Base-by-base conservation (phyloP, 2,329 filamentous ascomycete species). In the Camillea tinctor region DNA sequence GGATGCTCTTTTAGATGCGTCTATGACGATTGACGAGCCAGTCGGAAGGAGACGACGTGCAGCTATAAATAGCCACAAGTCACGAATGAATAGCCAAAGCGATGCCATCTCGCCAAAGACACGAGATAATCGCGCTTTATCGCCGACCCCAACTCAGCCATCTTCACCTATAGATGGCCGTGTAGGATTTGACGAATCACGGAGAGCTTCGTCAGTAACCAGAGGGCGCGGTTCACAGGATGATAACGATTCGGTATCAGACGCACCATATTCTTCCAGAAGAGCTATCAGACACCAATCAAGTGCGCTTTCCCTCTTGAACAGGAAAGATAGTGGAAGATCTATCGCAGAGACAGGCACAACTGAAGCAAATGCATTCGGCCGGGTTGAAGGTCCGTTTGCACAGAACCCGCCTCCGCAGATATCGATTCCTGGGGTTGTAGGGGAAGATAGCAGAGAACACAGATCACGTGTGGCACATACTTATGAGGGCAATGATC, bases 1-100 rank as follows among this genome's bases (percentile, higher is more conserved):
- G 3, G 94, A 98, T 75, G 95, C 95, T 5, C 80, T 98, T 17
- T 81, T 96, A 26, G 95, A 98, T 74, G 95, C 95, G 6, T 96
- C 93, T 1, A 93, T 92, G 77, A 93, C 90, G 0, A 92, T 95
- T 63, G 90, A 94, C 69, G 88, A 90, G 64, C 80, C 87, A 0
- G 75, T 84, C 7, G 77, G 84, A 2, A 83, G 80, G 70, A 80
- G 80, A 64, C 80, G 80, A 56, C 79, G 80, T 26, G 79, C 80
- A 15, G 81, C 81, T 0, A 69, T 80, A n/a, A 84, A 85, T 62
- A 78, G 68, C 13, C 83, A 84, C 64, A 79, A 76, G 59, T 76
- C 79, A 23, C 77, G 81, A 23, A 71, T 81, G 26, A 75, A 73
- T 54, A 77, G 73, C 56, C 71, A 69, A 9, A 69, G 72, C 54